Evolutionary conservation across 129 eudicot species (phyloP), one percentile per base, ranked within the genome.

Genomic region (Dittrichia graveolens): DNA sequence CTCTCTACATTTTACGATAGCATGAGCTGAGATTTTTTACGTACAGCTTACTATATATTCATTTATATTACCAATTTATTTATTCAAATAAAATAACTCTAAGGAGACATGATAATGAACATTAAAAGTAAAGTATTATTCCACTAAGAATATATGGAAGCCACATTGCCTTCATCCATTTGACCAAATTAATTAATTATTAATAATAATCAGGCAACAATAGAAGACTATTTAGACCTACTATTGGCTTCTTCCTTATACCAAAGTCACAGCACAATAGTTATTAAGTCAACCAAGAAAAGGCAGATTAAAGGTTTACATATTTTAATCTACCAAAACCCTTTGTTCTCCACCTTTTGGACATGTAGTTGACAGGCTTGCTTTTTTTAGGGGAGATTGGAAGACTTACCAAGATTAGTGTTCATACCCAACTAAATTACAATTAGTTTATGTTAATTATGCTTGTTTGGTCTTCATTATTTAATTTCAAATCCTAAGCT

Each of bases 341-440:
- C 44, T 56, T 77, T 77, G 76, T 77, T 69, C 76, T 68, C 81
- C 45, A 60, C 38, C 68, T 69, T 61, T 69, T 77, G 61, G 76
- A 77, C 81, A 77, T 77, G 71, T 59, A 69, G 76, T 65, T 54
- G 71, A 69, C 76, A 77, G 11, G 50, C 65, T 61, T 60, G 41
- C 57, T 50, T 69, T 49, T 66, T 77, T 69, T 61, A 61, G n/a
- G 76, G 81, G 71, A 69, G 65, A 49, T 49, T 41, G 65, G 65
- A 77, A 19, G 71, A 61, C 71, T 69, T 52, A 70, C 40, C 76
- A 69, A 77, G 76, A 77, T 49, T 52, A 69, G 65, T 77, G 76
- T 69, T 77, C 76, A 69, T 50, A 77, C 58, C 16, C 48, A 38
- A 43, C 71, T 69, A 59, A 47, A 47, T 16, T 39, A 47, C 18